Evolutionary conservation across 208 protist genomes (phyloP).

Genomic region (Wallacemonas collosoma): DNA sequence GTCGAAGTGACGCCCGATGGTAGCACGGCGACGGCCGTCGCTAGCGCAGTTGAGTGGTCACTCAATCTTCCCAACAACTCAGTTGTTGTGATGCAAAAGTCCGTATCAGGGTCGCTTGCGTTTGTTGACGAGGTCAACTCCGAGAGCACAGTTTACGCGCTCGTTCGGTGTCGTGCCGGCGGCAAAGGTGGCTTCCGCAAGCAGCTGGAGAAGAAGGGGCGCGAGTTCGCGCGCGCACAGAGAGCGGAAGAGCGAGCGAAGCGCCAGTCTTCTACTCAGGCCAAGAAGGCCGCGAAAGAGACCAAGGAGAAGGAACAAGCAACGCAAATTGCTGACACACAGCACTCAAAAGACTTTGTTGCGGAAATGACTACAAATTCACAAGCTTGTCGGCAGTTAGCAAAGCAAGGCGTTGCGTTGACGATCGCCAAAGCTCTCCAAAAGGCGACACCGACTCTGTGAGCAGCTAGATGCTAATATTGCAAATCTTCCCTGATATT

Average conservation of each 20-base stretch:
- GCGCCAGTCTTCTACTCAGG: neutral
- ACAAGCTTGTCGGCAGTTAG: conserved; percentile 6
- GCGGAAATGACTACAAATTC: conserved; percentile 9
- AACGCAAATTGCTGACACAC: neutral
- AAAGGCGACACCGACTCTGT: conserved; percentile 2
- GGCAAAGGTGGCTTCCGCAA: conserved; percentile 87
- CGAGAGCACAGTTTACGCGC: conserved; percentile 14
- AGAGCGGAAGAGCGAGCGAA: conserved; percentile 29
- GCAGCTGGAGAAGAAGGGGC: conserved; percentile 84
- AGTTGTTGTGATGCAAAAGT: neutral
- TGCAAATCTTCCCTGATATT: neutral
- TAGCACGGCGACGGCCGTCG: neutral
- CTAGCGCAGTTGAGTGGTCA: neutral
- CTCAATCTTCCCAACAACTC: neutral
- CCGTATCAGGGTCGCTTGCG: neutral
- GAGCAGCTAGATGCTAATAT: neutral
- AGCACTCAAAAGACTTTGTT: conserved; percentile 4
- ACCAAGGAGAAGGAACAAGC: neutral
- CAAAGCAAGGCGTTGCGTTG: conserved; percentile 22
- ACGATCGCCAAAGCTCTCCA: conserved; percentile 13
- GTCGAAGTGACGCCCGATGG: neutral
- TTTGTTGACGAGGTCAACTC: neutral
- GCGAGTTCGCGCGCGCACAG: conserved; percentile 72
- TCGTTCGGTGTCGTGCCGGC: conserved; percentile 48
- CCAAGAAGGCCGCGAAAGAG: neutral